Evolutionary conservation across 768 basidiomycete genomes (phyloP), one percentile per base, ranked within the genome.

Genomic region (Amanita inopinata): DNA sequence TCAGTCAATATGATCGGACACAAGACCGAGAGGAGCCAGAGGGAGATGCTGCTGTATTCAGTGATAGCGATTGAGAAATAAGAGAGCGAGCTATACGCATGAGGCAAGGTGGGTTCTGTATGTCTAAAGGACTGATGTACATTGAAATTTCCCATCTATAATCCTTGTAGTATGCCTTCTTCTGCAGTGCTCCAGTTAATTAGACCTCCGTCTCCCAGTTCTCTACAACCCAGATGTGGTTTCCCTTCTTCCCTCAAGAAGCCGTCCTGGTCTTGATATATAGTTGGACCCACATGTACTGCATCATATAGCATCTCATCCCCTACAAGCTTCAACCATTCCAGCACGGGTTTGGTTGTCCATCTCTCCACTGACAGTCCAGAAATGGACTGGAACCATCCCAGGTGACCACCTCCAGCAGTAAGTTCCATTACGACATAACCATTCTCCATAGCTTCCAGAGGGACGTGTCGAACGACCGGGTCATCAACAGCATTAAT

Each of bases 1-100:
- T 88, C 54, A 86, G 80, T 50, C 83, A 92, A 58, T 99, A 93
- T 53, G 84, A 91, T 43, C 73, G 92, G 48, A 72, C 69, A 30
- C 67, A 66, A 33, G 54, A 65, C 18, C 70, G 74, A 33, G 57
- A 82, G 67, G 83, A 88, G 23, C 77, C 83, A 47, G 78, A 81
- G 38, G 80, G 80, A 46, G 74, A 61, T 40, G 24, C 37, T 20
- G 62, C 90, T 44, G 74, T 74, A 46, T 88, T 91, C 58, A 91
- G 87, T 55, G 90, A 93, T 58, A 91, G 88, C 53, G 90, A 93
- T 61, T 91, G 61, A 73, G 31, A 22, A 12, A 18, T 40, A 38
- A 27, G 32, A 33, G 46, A n/a, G n/a, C n/a, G n/a, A n/a, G n/a
- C n/a, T n/a, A n/a, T n/a, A n/a, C n/a, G 18, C 15, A 27, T 23